phyloP scores from a whole-genome alignment of 2,329 filamentous ascomycete species.

The Diaporthe sp. region DNA sequence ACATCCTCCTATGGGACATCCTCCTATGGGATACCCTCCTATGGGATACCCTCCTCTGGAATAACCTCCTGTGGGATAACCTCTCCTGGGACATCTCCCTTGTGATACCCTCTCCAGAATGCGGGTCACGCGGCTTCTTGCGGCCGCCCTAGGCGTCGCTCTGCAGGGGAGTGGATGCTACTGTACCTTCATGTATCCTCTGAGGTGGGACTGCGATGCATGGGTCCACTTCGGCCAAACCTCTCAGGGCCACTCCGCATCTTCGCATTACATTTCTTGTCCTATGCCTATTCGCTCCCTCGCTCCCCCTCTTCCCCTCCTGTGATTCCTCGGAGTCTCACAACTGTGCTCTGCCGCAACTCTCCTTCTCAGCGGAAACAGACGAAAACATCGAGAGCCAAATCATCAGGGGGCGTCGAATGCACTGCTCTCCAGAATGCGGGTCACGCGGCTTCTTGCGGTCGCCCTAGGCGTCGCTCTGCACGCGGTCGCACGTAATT shows the following conservation, averaged over 20 bases:
- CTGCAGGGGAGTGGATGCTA: slow-evolving; percentile 4
- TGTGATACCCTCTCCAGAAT: no score
- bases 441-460: background rate
- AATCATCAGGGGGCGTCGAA: background rate
- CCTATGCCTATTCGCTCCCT: background rate
- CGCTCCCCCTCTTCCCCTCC: background rate
- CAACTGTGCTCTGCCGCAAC: background rate
- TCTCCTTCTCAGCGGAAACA: background rate
- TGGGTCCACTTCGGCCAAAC: background rate
- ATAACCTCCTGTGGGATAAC: background rate
- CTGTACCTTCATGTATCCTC: background rate
- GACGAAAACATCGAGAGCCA: background rate
- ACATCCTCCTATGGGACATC: background rate
- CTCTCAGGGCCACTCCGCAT: background rate
- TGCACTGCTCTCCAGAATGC: background rate
- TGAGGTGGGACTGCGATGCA: background rate
- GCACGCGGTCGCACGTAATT: background rate
- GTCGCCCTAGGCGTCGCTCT: background rate
- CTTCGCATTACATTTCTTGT: background rate
- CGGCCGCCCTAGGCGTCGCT: no score
- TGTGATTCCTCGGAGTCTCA: background rate
- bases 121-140: no score
- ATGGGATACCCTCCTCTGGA: background rate
- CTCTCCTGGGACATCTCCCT: no score
- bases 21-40: background rate